A percentile compares a stretch with the other conserved stretches of the same genome.
Evolutionary conservation across 129 eudicot genomes (phyloP).

Genomic region (Chrysanthemum makinoi): DNA sequence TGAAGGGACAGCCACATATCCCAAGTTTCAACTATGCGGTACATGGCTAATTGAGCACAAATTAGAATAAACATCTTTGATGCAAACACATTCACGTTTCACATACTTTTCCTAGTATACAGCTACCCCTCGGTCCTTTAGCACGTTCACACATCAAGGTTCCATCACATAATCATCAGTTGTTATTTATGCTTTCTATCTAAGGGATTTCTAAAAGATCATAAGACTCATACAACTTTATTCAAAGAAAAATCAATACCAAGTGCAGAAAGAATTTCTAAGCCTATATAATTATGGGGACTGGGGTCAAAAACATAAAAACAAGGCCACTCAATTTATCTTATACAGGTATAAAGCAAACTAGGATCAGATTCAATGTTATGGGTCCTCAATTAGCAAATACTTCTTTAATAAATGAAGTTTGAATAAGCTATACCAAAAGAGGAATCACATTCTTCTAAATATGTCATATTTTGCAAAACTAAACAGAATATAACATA

Average conservation of each 20-base stretch:
- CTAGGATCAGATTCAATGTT: too few species aligned
- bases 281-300: not conserved
- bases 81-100: not conserved
- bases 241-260: not conserved
- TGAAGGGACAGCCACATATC: not conserved
- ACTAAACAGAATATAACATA: too few species aligned
- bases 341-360: too few species aligned
- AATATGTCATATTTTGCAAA: too few species aligned
- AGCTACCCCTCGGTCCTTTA: not conserved
- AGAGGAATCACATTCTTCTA: too few species aligned
- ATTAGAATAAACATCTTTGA: not conserved
- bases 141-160: not conserved
- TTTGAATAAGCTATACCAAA: too few species aligned
- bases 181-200: not conserved
- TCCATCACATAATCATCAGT: not conserved
- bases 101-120: not conserved
- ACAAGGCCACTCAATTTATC: too few species aligned
- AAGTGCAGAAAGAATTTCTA: not conserved
- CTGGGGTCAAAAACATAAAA: too few species aligned
- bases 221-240: not conserved
- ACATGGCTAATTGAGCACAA: not conserved
- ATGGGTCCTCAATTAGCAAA: too few species aligned
- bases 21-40: not conserved
- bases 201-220: not conserved
- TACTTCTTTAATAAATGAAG: too few species aligned